Conservation (phyloP, 495 filamentous ascomycete genomes). For the Pyrenula massariospora region DNA sequence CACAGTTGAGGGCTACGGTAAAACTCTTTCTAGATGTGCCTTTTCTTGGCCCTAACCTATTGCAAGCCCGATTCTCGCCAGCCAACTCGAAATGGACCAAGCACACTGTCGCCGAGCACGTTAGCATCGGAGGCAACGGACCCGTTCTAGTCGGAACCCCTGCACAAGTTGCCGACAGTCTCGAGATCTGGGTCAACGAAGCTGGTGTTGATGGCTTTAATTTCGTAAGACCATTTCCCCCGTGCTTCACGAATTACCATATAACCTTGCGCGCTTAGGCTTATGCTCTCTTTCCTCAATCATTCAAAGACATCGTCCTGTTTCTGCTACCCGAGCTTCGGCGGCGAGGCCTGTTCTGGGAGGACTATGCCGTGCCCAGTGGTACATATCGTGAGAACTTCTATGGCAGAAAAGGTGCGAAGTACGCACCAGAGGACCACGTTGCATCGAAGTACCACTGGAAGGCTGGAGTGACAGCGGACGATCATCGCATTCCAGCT, state of each 20-base stretch:
- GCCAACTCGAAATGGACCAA: conserved; percentile 51
- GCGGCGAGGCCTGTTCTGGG: conserved; percentile 33
- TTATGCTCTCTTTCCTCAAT: conserved; percentile 48
- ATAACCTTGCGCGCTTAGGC: conserved; percentile 17
- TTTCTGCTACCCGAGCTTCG: conserved; percentile 33
- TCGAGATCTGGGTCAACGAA: conserved; percentile 50
- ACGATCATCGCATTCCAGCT: conserved; percentile 7
- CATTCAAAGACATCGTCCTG: conserved; percentile 53
- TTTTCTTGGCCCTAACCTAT: not conserved
- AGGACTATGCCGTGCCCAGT: conserved; percentile 30
- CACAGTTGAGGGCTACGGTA: not conserved
- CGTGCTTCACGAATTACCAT: not conserved
- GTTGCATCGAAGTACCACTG: conserved; percentile 38
- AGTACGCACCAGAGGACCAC: conserved; percentile 31
- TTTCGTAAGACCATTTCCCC: conserved; percentile 21
- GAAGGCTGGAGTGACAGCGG: conserved; percentile 28
- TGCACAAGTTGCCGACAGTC: conserved; percentile 42
- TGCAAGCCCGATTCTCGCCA: conserved; percentile 6
- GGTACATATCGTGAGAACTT: conserved; percentile 40
- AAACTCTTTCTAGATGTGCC: not conserved
- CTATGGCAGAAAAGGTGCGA: conserved; percentile 25
- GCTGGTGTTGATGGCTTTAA: conserved; percentile 58
- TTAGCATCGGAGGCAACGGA: conserved; percentile 49
- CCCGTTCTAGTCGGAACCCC: conserved; percentile 43
- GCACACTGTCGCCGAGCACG: conserved; percentile 46